A percentile compares a stretch with the other conserved stretches of the same genome.
These are phyloP conservation scores for Cryptococcus sp. DNA, from an alignment of 1,284 basidiomycete species.

Conservation along the genomic window DNA sequence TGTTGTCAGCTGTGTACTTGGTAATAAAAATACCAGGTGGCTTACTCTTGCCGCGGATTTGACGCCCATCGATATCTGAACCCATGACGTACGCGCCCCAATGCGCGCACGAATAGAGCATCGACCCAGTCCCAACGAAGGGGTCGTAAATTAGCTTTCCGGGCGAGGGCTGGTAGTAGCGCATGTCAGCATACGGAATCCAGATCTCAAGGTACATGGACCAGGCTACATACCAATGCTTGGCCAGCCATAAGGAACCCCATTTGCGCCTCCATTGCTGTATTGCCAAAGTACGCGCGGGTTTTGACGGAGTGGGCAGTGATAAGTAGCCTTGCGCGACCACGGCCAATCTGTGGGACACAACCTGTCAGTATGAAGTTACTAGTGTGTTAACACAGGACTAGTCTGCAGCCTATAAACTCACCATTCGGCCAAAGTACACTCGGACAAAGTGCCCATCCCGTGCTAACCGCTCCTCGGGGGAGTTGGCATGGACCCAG, in stretches of 20 bases:
- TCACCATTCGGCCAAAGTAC: conserved; percentile 80
- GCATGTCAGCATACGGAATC: background rate
- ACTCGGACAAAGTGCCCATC: conserved; percentile 67
- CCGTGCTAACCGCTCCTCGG: conserved; percentile 43
- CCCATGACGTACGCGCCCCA: conserved; percentile 87
- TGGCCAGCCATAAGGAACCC: conserved; percentile 95
- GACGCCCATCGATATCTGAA: conserved; percentile 94
- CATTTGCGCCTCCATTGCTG: conserved; percentile 96
- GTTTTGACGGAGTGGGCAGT: conserved; percentile 81
- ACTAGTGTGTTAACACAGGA: no score
- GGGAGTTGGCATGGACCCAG: conserved; percentile 20
- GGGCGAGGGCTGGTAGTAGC: conserved; percentile 62
- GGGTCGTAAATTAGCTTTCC: conserved; percentile 94
- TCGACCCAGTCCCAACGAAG: conserved; percentile 93
- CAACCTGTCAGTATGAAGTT: background rate
- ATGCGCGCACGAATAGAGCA: conserved; percentile 78
- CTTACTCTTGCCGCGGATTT: conserved; percentile 83
- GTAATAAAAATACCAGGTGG: background rate
- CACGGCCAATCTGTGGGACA: conserved; percentile 61
- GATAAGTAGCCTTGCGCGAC: conserved; percentile 67
- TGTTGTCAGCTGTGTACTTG: background rate
- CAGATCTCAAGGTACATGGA: background rate
- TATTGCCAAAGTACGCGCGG: conserved; percentile 88
- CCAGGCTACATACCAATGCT: conserved; percentile 69
- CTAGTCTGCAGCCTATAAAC: conserved; percentile 47